phyloP scores from a whole-genome alignment of 192 early-diverging fungal genomes.

The Gigaspora rosea region DNA sequence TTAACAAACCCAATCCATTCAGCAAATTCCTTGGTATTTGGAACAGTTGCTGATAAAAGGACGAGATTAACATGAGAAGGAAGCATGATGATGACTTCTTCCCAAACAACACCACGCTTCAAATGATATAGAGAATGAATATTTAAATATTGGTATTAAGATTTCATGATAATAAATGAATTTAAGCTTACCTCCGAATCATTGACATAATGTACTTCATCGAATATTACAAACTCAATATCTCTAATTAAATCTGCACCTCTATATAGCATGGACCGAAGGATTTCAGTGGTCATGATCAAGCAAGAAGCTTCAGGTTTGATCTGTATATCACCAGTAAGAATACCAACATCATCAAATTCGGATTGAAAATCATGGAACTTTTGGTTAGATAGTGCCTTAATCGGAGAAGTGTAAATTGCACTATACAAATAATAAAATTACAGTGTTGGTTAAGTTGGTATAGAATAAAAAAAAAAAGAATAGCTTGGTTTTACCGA shows the following conservation, averaged over 20 bases:
- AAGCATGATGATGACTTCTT: slow-evolving; percentile 99
- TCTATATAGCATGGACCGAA: slow-evolving; percentile 95
- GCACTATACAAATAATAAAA: slow-evolving; percentile 49
- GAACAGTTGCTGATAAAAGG: slow-evolving; percentile 94
- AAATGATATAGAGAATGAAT: neutral
- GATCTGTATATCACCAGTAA: slow-evolving; percentile 98
- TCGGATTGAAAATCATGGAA: slow-evolving; percentile 90
- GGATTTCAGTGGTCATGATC: slow-evolving; percentile 99
- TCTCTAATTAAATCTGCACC: slow-evolving; percentile 96
- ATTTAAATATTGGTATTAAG: neutral
- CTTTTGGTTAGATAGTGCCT: slow-evolving; percentile 98
- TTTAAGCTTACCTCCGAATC: slow-evolving; percentile 70
- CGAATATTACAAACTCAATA: slow-evolving; percentile 99
- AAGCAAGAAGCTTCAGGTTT: slow-evolving; percentile 94
- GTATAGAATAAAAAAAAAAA: neutral
- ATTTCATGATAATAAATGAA: neutral
- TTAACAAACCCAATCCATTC: slow-evolving; percentile 91
- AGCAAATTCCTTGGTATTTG: slow-evolving; percentile 98
- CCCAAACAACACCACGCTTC: slow-evolving; percentile 96
- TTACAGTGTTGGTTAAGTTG: neutral
- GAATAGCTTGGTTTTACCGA: slow-evolving; percentile 27
- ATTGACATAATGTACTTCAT: slow-evolving; percentile 98
- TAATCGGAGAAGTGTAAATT: slow-evolving; percentile 99
- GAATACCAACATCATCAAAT: slow-evolving; percentile 93
- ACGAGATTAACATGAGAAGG: slow-evolving; percentile 95